Conservation (phyloP, 2,329 filamentous ascomycete genomes). For the Fusarium pilosicola region DNA sequence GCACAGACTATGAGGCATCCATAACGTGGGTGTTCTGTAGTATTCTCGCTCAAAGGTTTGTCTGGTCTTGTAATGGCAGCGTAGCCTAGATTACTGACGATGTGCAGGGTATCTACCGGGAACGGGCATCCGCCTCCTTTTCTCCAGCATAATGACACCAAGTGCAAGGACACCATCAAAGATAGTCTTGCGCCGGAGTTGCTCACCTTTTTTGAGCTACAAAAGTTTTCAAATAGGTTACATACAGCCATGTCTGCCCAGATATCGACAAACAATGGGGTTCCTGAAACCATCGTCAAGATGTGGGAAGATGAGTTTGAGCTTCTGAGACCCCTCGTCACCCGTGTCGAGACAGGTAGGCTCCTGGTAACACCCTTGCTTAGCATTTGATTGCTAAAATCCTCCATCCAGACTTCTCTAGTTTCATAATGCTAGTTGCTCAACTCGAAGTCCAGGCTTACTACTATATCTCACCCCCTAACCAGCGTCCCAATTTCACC, state of each 20-base stretch:
- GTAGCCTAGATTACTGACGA: constrained; percentile 6
- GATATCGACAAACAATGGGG: constrained; percentile 57
- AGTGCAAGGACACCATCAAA: constrained; percentile 54
- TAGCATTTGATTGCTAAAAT: not conserved
- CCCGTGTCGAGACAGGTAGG: constrained; percentile 58
- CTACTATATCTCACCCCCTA: constrained; percentile 60
- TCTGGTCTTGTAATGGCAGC: not conserved
- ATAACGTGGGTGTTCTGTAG: constrained; percentile 65
- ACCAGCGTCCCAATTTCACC: constrained; percentile 51
- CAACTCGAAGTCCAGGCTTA: constrained; percentile 64
- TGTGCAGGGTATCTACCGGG: constrained; percentile 48
- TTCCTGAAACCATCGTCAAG: constrained; percentile 58
- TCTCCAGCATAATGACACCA: constrained; percentile 60
- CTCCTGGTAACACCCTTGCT: not conserved
- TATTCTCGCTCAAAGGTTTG: constrained; percentile 61
- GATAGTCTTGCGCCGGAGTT: constrained; percentile 57
- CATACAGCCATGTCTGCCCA: constrained; percentile 59
- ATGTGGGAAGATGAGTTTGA: constrained; percentile 64
- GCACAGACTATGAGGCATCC: constrained; percentile 62
- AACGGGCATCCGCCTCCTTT: constrained; percentile 61
- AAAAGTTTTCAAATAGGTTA: constrained; percentile 62
- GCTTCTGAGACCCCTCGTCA: constrained; percentile 57
- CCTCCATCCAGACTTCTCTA: constrained; percentile 53
- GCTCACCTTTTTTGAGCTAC: constrained; percentile 56
- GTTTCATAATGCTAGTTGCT: constrained; percentile 60